Percentiles rank a stretch among this genome's conserved stretches.
These are phyloP conservation scores for Cornus suecica DNA, from an alignment of 148 eudicot species.

Conservation along the genomic window DNA sequence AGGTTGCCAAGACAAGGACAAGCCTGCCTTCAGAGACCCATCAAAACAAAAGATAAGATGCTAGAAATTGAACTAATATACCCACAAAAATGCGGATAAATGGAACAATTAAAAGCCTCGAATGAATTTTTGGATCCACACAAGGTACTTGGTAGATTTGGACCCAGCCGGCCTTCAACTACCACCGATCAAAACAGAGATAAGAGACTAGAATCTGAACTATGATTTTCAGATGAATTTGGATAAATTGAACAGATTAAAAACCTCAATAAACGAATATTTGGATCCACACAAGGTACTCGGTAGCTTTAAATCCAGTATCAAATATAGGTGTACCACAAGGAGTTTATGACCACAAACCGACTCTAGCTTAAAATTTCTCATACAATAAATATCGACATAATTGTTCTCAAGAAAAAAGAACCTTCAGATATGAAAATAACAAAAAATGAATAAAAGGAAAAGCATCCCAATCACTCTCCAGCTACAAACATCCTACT, in stretches of 20 bases:
- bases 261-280: neutral
- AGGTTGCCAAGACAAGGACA: no score
- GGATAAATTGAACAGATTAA: neutral
- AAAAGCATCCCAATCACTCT: constrained; percentile 25
- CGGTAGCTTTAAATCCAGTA: constrained; percentile 8
- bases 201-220: neutral
- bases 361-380: constrained; percentile 21
- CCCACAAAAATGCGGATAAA: neutral
- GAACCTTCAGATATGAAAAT: constrained; percentile 10
- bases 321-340: neutral
- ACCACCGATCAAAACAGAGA: neutral
- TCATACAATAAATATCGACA: constrained; percentile 25
- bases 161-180: neutral
- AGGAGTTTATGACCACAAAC: constrained; percentile 12
- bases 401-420: constrained; percentile 12
- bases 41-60: neutral
- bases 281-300: neutral
- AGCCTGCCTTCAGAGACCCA: neutral
- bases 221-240: neutral
- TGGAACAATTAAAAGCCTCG: neutral
- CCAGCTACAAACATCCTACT: constrained; percentile 28
- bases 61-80: neutral
- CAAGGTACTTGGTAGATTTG: neutral
- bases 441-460: neutral
- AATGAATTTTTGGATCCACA: neutral